Conservation (phyloP, 2,329 filamentous ascomycete genomes). For the Cladosporium sp. region DNA sequence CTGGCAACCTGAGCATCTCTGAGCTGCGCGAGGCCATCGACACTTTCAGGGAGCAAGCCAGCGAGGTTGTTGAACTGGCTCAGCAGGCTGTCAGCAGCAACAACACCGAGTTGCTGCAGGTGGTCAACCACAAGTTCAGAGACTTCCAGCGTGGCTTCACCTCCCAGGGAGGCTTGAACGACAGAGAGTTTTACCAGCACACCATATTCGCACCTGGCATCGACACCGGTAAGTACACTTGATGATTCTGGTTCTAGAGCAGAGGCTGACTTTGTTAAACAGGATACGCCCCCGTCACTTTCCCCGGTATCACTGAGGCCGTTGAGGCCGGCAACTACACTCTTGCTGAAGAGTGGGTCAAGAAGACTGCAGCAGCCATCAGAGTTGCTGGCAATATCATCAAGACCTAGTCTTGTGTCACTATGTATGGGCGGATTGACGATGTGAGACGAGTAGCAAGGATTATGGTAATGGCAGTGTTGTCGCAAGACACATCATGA, state of each 20-base stretch:
- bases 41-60: conserved; percentile 47
- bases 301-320: conserved; percentile 56
- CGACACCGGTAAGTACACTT: conserved; percentile 27
- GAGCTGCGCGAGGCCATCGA: conserved; percentile 22
- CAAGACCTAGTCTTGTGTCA: conserved; percentile 12
- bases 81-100: conserved; percentile 16
- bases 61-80: conserved; percentile 19
- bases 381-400: conserved; percentile 19
- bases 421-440: too few species aligned
- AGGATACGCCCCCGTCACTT: conserved; percentile 67
- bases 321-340: conserved; percentile 22
- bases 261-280: not conserved
- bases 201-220: conserved; percentile 44
- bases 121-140: conserved; percentile 42
- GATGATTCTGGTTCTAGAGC: too few species aligned
- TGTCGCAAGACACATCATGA: too few species aligned
- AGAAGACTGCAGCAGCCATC: conserved; percentile 18
- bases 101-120: conserved; percentile 29
- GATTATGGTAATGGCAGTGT: too few species aligned
- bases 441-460: too few species aligned
- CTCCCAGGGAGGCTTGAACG: conserved; percentile 41
- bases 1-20: conserved; percentile 43
- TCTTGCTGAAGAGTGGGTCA: conserved; percentile 18
- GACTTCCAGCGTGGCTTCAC: conserved; percentile 45
- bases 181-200: conserved; percentile 43